Base-by-base conservation (phyloP, 1,139 yeast species). In the Candida tunisiensis region DNA sequence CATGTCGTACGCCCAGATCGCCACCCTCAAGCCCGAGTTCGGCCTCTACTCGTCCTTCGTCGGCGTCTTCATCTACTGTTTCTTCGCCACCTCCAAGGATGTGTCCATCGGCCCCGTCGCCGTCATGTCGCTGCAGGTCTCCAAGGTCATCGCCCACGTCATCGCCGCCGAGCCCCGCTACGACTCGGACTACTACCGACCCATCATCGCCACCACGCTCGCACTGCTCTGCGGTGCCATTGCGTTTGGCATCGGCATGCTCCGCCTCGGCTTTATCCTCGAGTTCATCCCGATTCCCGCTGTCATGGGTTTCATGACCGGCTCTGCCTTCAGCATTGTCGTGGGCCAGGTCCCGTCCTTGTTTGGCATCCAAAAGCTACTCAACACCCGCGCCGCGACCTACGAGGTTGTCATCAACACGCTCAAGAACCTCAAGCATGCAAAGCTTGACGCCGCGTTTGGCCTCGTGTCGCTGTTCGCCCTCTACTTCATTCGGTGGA, bases 51-150 rank as follows among this genome's bases (percentile, higher is more conserved):
- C 94, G 15, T 78, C 93, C 0, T 85, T 85, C 45, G 77, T 85
- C 27, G 96, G 96, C 45, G 93, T 83, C 11, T 68, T 82, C 47
- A 69, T 78, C 31, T 85, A 85, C 50, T 74, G 92, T 26, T 67
- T 83, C 42, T 85, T 85, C 50, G 96, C 95, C 10, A 85, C 95
- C 11, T 78, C 93, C 12, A 85, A 83, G 53, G 96, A 85, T 60
- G 93, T 85, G 25, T 77, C 91, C 35, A 83, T 85, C 42, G 96
- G 95, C 18, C 95, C 96, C 5, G 96, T 85, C 21, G 96, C 96
- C 2, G 95, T 85, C 34, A 83, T 85, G 94, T 79, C 93, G 9
- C 51, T 72, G 38, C 85, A 83, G 49, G 83, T 80, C 17, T 71
- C 85, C 25, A 79, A 75, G 47, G 85, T 80, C 28, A 64, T 83